Evolutionary conservation across 2,329 filamentous ascomycete genomes (phyloP).

Genomic region (Pseudocercospora vitis): DNA sequence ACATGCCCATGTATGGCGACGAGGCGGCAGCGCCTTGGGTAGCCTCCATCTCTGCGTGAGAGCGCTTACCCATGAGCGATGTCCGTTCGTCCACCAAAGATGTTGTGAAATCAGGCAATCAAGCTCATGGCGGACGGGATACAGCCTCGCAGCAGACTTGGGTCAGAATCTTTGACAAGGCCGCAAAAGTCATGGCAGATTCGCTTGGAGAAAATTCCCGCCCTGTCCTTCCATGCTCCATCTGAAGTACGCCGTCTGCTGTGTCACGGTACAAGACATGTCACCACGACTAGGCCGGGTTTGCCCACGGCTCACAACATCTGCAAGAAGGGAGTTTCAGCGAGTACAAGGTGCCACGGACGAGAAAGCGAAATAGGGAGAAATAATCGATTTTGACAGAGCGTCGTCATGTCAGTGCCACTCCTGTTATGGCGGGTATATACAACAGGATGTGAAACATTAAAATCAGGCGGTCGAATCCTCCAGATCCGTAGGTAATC

Average conservation of each 20-base stretch:
- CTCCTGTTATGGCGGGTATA: constrained; percentile 1
- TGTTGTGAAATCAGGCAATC: no score
- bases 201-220: no score
- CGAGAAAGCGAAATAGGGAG: background rate
- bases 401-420: constrained; percentile 1
- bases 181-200: background rate
- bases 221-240: background rate
- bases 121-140: no score
- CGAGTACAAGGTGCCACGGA: background rate
- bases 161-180: no score
- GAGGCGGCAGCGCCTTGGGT: constrained; percentile 19
- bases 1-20: constrained; percentile 65
- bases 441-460: constrained; percentile 2
- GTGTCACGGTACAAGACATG: no score
- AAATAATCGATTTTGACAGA: background rate
- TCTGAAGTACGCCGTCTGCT: background rate
- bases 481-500: background rate
- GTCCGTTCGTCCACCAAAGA: background rate
- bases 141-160: background rate
- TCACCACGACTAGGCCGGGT: background rate
- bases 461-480: background rate
- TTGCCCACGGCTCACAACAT: no score
- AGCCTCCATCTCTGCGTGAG: constrained; percentile 27
- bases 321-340: background rate
- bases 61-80: constrained; percentile 22